Conservation (phyloP, 2,329 filamentous ascomycete genomes). For the Trichothecium sympodiale region DNA sequence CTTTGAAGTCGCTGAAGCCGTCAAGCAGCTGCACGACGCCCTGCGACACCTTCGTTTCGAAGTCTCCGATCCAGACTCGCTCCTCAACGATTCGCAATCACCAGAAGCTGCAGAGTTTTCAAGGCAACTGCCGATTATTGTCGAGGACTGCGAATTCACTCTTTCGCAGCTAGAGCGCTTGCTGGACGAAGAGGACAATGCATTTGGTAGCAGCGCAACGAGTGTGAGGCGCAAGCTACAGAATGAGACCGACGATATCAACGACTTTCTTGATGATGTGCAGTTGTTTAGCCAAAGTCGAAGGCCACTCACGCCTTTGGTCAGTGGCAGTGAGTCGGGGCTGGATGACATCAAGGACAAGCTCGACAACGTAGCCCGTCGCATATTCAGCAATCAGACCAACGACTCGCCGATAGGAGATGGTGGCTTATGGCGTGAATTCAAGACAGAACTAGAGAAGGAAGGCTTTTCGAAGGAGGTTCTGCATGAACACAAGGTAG, state of each 20-base stretch:
- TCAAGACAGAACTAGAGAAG: slow-evolving; percentile 44
- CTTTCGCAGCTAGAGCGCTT: slow-evolving; percentile 43
- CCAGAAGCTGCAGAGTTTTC: slow-evolving; percentile 29
- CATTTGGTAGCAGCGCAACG: slow-evolving; percentile 21
- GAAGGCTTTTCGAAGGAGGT: slow-evolving; percentile 48
- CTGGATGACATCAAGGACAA: slow-evolving; percentile 48
- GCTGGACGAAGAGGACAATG: slow-evolving; percentile 37
- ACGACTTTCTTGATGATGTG: slow-evolving; percentile 45
- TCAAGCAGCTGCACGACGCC: slow-evolving; percentile 42
- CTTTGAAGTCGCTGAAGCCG: slow-evolving; percentile 34
- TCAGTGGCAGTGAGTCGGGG: slow-evolving; percentile 26
- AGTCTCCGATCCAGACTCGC: slow-evolving; percentile 43
- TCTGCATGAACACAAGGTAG: slow-evolving; percentile 45
- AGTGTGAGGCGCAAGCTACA: slow-evolving; percentile 34
- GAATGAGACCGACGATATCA: slow-evolving; percentile 40
- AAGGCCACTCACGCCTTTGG: slow-evolving; percentile 17
- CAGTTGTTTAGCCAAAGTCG: slow-evolving; percentile 32
- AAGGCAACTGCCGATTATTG: slow-evolving; percentile 37
- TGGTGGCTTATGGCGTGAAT: slow-evolving; percentile 46
- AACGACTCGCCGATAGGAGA: slow-evolving; percentile 29
- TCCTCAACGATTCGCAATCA: slow-evolving; percentile 28
- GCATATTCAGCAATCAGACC: slow-evolving; percentile 33
- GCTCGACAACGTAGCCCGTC: slow-evolving; percentile 44
- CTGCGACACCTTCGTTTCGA: slow-evolving; percentile 48
- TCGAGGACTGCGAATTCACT: slow-evolving; percentile 43